Evolutionary conservation across 192 early-diverging fungal genomes (phyloP).

Genomic region (Dissophora ornata): DNA sequence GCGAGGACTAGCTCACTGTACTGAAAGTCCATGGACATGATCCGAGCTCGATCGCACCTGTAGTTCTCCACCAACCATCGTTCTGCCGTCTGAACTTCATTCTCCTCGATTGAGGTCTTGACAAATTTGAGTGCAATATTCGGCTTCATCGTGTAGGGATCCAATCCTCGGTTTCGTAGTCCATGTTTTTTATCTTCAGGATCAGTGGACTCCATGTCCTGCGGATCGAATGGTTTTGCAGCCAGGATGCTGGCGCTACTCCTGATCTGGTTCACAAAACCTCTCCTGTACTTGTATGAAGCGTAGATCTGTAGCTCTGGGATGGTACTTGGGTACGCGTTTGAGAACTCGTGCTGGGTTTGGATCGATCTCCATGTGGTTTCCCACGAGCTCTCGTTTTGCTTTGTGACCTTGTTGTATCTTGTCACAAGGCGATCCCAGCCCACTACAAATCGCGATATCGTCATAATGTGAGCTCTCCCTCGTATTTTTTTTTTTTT

Average conservation of each 20-base stretch:
- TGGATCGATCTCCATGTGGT: constrained; percentile 60
- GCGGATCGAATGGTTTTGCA: constrained; percentile 39
- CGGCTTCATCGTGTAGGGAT: constrained; percentile 61
- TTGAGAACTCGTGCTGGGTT: constrained; percentile 46
- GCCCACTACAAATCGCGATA: constrained; percentile 39
- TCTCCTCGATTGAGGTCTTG: constrained; percentile 52
- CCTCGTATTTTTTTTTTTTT: too few species aligned
- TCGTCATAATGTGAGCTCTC: background rate
- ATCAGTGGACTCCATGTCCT: constrained; percentile 55
- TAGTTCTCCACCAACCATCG: constrained; percentile 54
- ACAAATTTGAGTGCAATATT: constrained; percentile 59
- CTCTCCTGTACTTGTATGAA: constrained; percentile 62
- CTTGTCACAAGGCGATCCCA: constrained; percentile 54
- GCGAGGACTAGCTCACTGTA: constrained; percentile 50
- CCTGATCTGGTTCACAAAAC: constrained; percentile 60
- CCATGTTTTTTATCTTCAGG: constrained; percentile 19
- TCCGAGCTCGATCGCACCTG: constrained; percentile 55
- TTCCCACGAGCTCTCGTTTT: constrained; percentile 59
- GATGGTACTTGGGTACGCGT: constrained; percentile 42
- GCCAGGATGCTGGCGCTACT: constrained; percentile 53
- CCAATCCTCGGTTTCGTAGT: constrained; percentile 52
- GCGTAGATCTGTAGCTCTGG: constrained; percentile 62
- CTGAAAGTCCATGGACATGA: constrained; percentile 58
- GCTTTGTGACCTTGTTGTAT: constrained; percentile 56
- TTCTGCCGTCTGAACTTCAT: constrained; percentile 56